Conservation (phyloP, 768 basidiomycete genomes). For the Hygrophorus pudorinus region DNA sequence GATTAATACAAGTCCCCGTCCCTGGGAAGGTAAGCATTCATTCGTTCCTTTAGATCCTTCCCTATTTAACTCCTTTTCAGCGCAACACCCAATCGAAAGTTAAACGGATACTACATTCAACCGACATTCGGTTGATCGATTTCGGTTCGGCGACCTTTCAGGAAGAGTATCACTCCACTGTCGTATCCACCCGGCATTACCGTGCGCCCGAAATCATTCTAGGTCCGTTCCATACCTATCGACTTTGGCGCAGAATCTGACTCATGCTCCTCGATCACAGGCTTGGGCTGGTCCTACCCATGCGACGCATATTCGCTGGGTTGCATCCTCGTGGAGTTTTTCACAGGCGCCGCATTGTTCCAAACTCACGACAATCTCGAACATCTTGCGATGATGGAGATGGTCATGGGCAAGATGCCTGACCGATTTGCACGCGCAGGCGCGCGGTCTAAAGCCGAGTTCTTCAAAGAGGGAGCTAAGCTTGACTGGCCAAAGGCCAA, state of each 20-base stretch:
- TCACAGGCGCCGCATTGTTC: slow-evolving; percentile 95
- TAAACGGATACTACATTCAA: slow-evolving; percentile 73
- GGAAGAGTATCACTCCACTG: slow-evolving; percentile 95
- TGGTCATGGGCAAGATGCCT: slow-evolving; percentile 98
- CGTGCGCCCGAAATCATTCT: slow-evolving; percentile 98
- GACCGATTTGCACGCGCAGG: slow-evolving; percentile 71
- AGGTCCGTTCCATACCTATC: slow-evolving; percentile 33
- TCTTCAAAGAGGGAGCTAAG: slow-evolving; percentile 78
- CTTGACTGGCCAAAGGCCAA: slow-evolving; percentile 91
- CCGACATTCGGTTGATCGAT: slow-evolving; percentile 93
- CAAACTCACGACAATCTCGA: slow-evolving; percentile 99
- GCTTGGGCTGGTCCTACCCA: slow-evolving; percentile 95
- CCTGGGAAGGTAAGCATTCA: slow-evolving; percentile 49
- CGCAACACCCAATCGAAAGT: slow-evolving; percentile 51
- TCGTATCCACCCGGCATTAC: slow-evolving; percentile 96
- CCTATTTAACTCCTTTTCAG: slow-evolving; percentile 24
- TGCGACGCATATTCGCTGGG: slow-evolving; percentile 98
- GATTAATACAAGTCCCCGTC: slow-evolving; percentile 45
- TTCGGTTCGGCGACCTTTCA: slow-evolving; percentile 99
- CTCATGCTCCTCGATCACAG: slow-evolving; percentile 31
- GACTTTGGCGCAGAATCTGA: no score
- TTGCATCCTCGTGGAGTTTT: slow-evolving; percentile 98
- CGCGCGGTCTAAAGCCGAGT: slow-evolving; percentile 79
- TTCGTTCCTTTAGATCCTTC: slow-evolving; percentile 3
- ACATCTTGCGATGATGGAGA: slow-evolving; percentile 99